Conservation (phyloP, 768 basidiomycete species). For the Collybia mongolica region DNA sequence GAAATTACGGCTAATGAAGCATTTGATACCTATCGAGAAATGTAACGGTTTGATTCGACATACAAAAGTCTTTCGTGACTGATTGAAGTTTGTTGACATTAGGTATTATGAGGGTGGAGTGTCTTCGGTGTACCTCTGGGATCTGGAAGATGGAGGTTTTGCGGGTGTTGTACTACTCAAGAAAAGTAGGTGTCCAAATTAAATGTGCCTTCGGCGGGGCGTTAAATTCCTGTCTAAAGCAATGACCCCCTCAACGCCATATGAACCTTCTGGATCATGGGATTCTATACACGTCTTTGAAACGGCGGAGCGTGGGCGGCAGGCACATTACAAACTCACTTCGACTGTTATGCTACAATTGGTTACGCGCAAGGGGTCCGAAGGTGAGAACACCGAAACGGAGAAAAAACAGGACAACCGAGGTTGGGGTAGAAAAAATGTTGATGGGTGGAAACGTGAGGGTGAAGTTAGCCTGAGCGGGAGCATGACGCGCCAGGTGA, state of each 20-base stretch:
- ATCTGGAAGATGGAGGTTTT: slow-evolving; percentile 93
- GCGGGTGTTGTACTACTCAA: slow-evolving; percentile 96
- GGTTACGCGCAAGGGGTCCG: slow-evolving; percentile 47
- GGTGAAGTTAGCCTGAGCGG: slow-evolving; percentile 88
- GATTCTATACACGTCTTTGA: slow-evolving; percentile 99
- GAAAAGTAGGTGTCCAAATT: slow-evolving; percentile 60
- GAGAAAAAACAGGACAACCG: slow-evolving; percentile 25
- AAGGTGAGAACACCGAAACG: slow-evolving; percentile 23
- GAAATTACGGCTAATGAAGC: slow-evolving; percentile 95
- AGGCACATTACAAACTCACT: slow-evolving; percentile 96
- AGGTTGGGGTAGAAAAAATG: slow-evolving; percentile 35
- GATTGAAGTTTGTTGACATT: neutral
- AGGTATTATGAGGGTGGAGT: slow-evolving; percentile 99
- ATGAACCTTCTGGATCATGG: slow-evolving; percentile 86
- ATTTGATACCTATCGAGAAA: slow-evolving; percentile 95
- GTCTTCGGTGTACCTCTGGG: slow-evolving; percentile 97
- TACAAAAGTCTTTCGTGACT: no score
- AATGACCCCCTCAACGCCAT: slow-evolving; percentile 51
- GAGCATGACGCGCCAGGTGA: slow-evolving; percentile 95
- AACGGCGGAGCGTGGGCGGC: slow-evolving; percentile 84
- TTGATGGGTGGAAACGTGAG: slow-evolving; percentile 53
- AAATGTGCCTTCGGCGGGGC: neutral
- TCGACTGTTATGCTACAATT: slow-evolving; percentile 97
- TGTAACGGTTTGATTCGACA: slow-evolving; percentile 47
- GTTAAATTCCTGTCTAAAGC: slow-evolving; percentile 37